These are phyloP conservation scores for Mycotypha africana DNA, from an alignment of 371 early-diverging fungal species.

Conservation along the genomic window DNA sequence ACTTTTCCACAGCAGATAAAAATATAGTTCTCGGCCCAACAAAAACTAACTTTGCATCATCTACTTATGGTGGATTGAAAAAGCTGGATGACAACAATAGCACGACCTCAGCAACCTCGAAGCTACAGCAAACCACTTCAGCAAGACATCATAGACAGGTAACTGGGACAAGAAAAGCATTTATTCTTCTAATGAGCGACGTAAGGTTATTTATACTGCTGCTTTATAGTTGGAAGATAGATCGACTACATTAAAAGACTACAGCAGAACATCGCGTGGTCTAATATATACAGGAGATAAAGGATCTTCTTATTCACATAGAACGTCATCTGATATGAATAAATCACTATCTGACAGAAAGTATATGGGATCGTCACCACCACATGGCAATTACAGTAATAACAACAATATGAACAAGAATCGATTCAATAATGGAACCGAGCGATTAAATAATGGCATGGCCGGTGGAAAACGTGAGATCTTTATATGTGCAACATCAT, in stretches of 20 bases:
- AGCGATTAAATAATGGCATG: too few relatives aligned
- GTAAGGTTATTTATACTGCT: too few relatives aligned
- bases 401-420: background rate
- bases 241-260: slow-evolving; percentile 9
- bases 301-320: slow-evolving; percentile 21
- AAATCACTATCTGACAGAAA: slow-evolving; percentile 14
- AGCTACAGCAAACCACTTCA: slow-evolving; percentile 4
- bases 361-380: slow-evolving; percentile 9
- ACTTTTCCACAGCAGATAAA: slow-evolving; percentile 25
- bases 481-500: too few relatives aligned
- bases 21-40: slow-evolving; percentile 53
- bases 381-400: slow-evolving; percentile 1
- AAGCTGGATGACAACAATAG: slow-evolving; percentile 33
- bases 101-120: too few relatives aligned
- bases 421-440: background rate
- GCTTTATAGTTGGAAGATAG: slow-evolving; percentile 14
- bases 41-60: slow-evolving; percentile 57
- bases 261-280: slow-evolving; percentile 20
- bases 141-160: slow-evolving; percentile 20
- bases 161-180: too few relatives aligned
- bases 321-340: slow-evolving; percentile 6
- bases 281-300: slow-evolving; percentile 23
- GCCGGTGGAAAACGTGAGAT: too few relatives aligned
- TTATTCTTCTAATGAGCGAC: too few relatives aligned
- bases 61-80: slow-evolving; percentile 46